A percentile compares a stretch with the other conserved stretches of the same genome.
Evolutionary conservation across 2,329 filamentous ascomycete genomes (phyloP).

Genomic region (Colletotrichum melonis): DNA sequence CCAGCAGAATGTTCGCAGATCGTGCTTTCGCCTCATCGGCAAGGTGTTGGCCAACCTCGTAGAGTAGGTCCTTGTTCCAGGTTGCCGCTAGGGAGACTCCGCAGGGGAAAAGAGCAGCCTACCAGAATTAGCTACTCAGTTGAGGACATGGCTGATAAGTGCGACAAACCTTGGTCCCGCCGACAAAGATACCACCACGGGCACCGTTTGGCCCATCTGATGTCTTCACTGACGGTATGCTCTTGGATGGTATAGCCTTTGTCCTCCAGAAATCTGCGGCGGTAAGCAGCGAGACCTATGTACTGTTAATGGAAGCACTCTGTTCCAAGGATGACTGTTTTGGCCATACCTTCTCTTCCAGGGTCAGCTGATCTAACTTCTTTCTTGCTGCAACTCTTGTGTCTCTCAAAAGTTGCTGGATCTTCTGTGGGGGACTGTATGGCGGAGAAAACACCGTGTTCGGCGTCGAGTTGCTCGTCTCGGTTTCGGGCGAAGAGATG

Average conservation of each 20-base stretch:
- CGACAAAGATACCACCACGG: constrained; percentile 75
- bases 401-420: constrained; percentile 46
- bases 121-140: not conserved
- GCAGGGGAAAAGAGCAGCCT: constrained; percentile 83
- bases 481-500: constrained; percentile 23
- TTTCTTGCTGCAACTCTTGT: constrained; percentile 56
- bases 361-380: constrained; percentile 62
- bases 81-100: constrained; percentile 83
- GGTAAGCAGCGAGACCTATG: constrained; percentile 67
- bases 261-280: constrained; percentile 79
- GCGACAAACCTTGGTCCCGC: constrained; percentile 67
- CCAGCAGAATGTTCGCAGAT: constrained; percentile 79
- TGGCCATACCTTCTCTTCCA: constrained; percentile 66
- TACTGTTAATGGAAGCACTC: not conserved
- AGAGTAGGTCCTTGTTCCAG: constrained; percentile 79
- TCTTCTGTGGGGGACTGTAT: constrained; percentile 54
- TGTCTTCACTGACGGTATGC: constrained; percentile 73
- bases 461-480: constrained; percentile 56
- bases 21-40: constrained; percentile 79
- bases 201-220: constrained; percentile 79
- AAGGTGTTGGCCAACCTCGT: constrained; percentile 76
- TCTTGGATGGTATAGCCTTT: constrained; percentile 69
- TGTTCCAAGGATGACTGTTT: not conserved
- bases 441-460: constrained; percentile 61
- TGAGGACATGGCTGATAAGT: not conserved